phyloP scores from a whole-genome alignment of 2,329 filamentous ascomycete genomes.

The Elsinoe australis region DNA sequence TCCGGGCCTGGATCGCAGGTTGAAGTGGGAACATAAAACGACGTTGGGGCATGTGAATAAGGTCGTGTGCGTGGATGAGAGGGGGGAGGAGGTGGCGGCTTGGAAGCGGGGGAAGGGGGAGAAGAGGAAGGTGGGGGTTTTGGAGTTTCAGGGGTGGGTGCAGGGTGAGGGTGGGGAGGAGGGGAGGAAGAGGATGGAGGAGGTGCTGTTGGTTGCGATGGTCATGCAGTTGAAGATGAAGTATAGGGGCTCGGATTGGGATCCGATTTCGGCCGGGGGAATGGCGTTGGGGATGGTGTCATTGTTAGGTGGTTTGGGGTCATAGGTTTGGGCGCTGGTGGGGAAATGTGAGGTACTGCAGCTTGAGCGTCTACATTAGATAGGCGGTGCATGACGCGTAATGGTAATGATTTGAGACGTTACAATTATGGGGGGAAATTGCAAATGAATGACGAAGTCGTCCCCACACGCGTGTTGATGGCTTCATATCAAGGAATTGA shows the following conservation, averaged over 20 bases:
- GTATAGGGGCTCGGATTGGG: not conserved
- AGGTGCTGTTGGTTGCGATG: not conserved
- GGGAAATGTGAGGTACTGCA: no score
- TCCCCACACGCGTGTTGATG: no score
- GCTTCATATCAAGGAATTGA: no score
- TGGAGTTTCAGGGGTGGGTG: constrained; percentile 8
- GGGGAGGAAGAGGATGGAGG: not conserved
- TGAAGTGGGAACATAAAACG: not conserved
- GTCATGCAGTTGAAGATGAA: not conserved
- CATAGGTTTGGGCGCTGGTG: not conserved
- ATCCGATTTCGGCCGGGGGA: constrained; percentile 1
- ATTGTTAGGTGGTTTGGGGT: not conserved
- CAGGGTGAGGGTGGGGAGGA: constrained; percentile 1
- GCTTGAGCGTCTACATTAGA: no score
- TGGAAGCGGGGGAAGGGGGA: not conserved
- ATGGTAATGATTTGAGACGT: no score
- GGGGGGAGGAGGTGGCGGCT: constrained; percentile 1
- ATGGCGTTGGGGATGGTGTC: no score
- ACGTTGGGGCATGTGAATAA: not conserved
- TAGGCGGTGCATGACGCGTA: no score
- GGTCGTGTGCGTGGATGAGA: not conserved
- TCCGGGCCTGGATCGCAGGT: not conserved
- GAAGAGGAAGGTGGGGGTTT: not conserved
- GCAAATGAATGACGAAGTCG: no score
- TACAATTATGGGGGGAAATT: no score